These are phyloP conservation scores for Diversispora epigaea DNA, from an alignment of 192 early-diverging fungal species.

Conservation along the genomic window DNA sequence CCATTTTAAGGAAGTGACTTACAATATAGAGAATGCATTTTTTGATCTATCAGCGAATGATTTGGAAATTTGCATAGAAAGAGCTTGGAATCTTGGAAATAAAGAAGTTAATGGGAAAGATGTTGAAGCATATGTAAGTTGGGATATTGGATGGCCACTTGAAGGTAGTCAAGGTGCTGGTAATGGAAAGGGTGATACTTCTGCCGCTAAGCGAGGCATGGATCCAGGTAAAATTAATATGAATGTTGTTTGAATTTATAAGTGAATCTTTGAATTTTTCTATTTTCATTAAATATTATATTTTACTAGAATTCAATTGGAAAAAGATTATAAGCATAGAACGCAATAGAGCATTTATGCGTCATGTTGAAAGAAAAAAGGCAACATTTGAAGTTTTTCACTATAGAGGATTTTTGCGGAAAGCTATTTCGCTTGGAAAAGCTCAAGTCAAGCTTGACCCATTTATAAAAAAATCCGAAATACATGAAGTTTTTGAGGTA, in stretches of 20 bases:
- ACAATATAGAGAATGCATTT: slow-evolving; percentile 49
- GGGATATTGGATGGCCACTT: slow-evolving; percentile 76
- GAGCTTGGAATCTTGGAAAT: slow-evolving; percentile 55
- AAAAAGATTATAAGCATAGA: slow-evolving; percentile 58
- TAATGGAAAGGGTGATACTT: slow-evolving; percentile 66
- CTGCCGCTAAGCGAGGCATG: slow-evolving; percentile 42
- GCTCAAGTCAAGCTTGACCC: slow-evolving; percentile 53
- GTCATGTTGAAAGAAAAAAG: slow-evolving; percentile 70
- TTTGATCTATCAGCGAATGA: slow-evolving; percentile 65
- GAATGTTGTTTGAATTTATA: not conserved
- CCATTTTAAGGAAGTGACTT: slow-evolving; percentile 57
- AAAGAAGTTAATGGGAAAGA: slow-evolving; percentile 54
- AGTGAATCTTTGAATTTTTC: not conserved
- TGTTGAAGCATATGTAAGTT: slow-evolving; percentile 66
- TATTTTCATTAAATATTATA: not conserved
- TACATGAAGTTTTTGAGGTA: slow-evolving; percentile 69
- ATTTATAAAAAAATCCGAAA: slow-evolving; percentile 62
- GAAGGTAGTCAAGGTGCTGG: slow-evolving; percentile 50
- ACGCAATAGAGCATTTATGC: slow-evolving; percentile 55
- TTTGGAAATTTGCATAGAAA: slow-evolving; percentile 60
- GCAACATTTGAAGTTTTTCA: slow-evolving; percentile 70
- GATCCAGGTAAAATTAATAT: slow-evolving; percentile 51
- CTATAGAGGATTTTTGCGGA: slow-evolving; percentile 56
- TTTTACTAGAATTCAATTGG: slow-evolving; percentile 53
- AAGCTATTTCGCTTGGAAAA: slow-evolving; percentile 60